A percentile compares a stretch with the other conserved stretches of the same genome.
phyloP scores from a whole-genome alignment of 2,329 filamentous ascomycete genomes.

The Eutypa lata region DNA sequence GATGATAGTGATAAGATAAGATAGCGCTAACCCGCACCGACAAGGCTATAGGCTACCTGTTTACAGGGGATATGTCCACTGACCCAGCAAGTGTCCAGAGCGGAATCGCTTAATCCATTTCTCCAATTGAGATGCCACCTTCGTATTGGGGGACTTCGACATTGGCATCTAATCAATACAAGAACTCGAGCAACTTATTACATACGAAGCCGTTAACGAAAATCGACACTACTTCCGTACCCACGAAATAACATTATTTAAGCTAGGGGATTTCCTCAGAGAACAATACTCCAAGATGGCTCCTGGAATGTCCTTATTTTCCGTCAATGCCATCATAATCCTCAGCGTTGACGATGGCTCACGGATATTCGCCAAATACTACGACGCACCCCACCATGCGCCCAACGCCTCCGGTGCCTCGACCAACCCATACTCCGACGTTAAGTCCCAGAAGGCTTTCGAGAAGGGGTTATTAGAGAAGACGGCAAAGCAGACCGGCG shows the following conservation, averaged over 20 bases:
- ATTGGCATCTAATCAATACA: slow-evolving; percentile 1
- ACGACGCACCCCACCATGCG: slow-evolving; percentile 52
- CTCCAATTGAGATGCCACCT: slow-evolving; percentile 16
- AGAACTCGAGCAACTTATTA: too few species aligned
- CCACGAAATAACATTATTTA: neutral
- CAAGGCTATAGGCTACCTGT: too few species aligned
- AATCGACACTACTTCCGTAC: neutral
- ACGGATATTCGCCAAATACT: slow-evolving; percentile 80
- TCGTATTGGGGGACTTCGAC: slow-evolving; percentile 1
- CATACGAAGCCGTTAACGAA: slow-evolving; percentile 5
- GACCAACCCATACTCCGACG: slow-evolving; percentile 75
- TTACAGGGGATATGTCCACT: neutral
- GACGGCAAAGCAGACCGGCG: slow-evolving; percentile 90
- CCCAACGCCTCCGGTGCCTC: slow-evolving; percentile 46
- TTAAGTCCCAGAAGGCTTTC: slow-evolving; percentile 94
- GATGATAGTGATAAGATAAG: too few species aligned
- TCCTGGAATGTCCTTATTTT: slow-evolving; percentile 71
- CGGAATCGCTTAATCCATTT: slow-evolving; percentile 18
- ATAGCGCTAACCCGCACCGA: too few species aligned
- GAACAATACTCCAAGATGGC: slow-evolving; percentile 56
- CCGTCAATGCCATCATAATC: slow-evolving; percentile 74
- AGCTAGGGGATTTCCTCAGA: neutral
- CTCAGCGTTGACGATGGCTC: slow-evolving; percentile 84
- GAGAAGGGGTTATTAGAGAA: slow-evolving; percentile 95
- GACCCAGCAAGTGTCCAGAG: neutral